Base-by-base conservation (phyloP, 2,329 filamentous ascomycete species). In the Nemania sp. region DNA sequence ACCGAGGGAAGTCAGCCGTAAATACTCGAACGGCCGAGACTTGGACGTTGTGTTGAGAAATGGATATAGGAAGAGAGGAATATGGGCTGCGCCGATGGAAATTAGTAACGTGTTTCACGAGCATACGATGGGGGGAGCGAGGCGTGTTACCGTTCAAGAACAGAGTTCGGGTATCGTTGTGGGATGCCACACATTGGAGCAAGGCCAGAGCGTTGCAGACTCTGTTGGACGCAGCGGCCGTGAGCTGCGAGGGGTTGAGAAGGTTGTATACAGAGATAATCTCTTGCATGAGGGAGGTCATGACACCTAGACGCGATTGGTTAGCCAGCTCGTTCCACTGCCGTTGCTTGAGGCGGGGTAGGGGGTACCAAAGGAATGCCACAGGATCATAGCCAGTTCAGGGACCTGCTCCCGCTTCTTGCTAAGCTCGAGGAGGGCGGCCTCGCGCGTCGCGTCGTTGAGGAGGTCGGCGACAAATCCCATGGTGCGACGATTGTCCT, bases 41-140 rank as follows among this genome's bases (percentile, higher is more conserved):
- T 99, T 99, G 35, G 95, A 98, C 1, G 95, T 99, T 3, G 95
- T 99, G 79, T 99, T 99, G 65, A 99, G 87, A 73, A 99, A 99
- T 0, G 95, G 95, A 71, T 99, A 99, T 59, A 99, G 87, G 76
- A 97, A 99, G 52, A 99, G 86, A 7, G 95, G 95, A 60, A 99
- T 98, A 72, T 99, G 95, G 40, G 95, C 95, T 97, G 71, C 25
- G 42, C 43, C 1, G n/a, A 35, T 20, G 39, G 18, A 3, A n/a
- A 32, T 63, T 35, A 67, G 63, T 11, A 47, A 47, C 46, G n/a
- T 18, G 10, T 42, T 35, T 13, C 7, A 15, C n/a, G 13, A 25
- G 18, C 34, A 10, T n/a, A 45, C 0, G 18, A 11, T 21, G 12
- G 11, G 5, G 5, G 46, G 6, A 21, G 5, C 12, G 13, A 40